Conservation (phyloP, 225 moss, liverwort and hornwort genomes). For the Antitrichia curtipendula region DNA sequence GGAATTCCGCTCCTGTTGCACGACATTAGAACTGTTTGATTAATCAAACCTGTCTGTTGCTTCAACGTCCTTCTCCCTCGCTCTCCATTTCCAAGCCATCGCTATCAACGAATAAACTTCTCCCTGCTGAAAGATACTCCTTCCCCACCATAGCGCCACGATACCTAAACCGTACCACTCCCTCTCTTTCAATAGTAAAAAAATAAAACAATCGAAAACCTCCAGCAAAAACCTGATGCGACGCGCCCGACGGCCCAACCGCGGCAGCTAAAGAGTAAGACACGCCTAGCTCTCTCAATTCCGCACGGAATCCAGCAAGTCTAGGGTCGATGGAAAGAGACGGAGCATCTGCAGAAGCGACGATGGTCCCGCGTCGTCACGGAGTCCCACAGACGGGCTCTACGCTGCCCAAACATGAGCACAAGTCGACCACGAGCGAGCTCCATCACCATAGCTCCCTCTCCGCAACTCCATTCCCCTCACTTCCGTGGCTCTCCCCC, state of each 20-base stretch:
- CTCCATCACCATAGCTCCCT: slow-evolving; percentile 3
- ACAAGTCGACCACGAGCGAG: background rate
- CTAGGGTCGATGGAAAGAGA: background rate
- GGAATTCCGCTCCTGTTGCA: background rate
- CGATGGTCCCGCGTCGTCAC: background rate
- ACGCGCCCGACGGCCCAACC: background rate
- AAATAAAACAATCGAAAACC: background rate
- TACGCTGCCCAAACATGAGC: background rate
- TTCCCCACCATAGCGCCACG: background rate
- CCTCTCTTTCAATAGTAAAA: background rate
- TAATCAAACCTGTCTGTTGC: background rate
- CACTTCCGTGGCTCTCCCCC: background rate
- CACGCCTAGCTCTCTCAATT: background rate
- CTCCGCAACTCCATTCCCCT: background rate
- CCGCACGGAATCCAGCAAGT: background rate
- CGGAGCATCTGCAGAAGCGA: background rate
- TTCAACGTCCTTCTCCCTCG: background rate
- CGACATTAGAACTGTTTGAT: background rate
- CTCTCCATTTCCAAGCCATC: background rate
- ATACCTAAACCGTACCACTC: background rate
- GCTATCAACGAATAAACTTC: background rate
- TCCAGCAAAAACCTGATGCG: background rate
- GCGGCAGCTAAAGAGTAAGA: background rate
- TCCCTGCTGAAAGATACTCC: background rate
- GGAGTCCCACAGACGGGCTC: background rate